Base-by-base conservation (phyloP, 2,329 filamentous ascomycete genomes). In the Emmonsiellopsis sp. region DNA sequence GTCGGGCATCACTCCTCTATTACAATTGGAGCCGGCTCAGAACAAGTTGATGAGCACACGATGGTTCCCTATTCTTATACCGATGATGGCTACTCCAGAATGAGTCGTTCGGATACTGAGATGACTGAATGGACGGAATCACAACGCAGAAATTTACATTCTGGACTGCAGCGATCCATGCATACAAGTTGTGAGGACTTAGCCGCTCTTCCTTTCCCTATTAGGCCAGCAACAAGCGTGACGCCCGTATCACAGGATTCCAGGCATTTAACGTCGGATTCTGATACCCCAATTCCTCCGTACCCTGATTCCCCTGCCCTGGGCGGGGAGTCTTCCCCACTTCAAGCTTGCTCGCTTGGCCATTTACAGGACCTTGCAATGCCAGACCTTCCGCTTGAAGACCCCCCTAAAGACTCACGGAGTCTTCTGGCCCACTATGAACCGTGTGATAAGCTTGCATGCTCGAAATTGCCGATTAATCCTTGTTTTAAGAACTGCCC, bases 401-500 rank as follows among this genome's bases (percentile, higher is more conserved):
- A 4, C 5, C 21, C 21, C 21, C 21, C 21, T 27, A 27, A 27
- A 3, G 21, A 27, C 6, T 10, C 39, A 40, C 21, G 34, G 17
- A 32, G 10, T 21, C 21, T 49, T 40, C 34, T 5, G 17, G 36
- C 36, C 5, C 11, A 31, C n/a, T 32, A 2, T 49, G 47, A 9
- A n/a, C 21, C 17, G 39, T 40, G 34, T 40, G 47, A 40, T 13
- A 14, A 14, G 17, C 62, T 68, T 13, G 52, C 65, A 7, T 58
- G 62, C 40, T 69, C 67, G 6, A 58, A 60, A 5, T 59, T 70
- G 14, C 66, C 66, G 6, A 65, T 69, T 27, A 68, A 69, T 17
- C 65, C 66, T 13, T 61, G 65, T 11, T 46, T 45, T 32, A 48
- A 42, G 17, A 39, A 14, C 21, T 27, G 21, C 21, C 21, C 21